Evolutionary conservation across 345 rosid species (phyloP), one percentile per base, ranked within the genome.

Genomic region (Anastatica hierochuntica): DNA sequence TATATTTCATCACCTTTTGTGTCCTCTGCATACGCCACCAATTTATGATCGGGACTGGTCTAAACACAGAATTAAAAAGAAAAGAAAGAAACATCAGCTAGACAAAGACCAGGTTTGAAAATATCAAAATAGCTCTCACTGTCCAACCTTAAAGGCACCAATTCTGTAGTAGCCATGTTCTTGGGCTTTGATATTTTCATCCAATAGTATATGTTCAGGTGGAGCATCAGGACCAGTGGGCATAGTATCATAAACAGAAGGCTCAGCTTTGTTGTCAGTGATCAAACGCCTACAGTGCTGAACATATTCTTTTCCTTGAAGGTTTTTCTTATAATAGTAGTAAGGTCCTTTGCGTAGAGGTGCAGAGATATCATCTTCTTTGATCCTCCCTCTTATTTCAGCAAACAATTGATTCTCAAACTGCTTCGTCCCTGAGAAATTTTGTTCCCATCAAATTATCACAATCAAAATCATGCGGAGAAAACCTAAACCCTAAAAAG

Each of bases 11-110:
- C 76, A 38, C 98, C 96, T 58, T 81, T 84, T 11, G 78, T 79
- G 64, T 90, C 98, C 70, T 87, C 94, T 2, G 94, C 90, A 71
- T 80, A 90, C 14, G 95, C 90, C 34, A 74, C 88, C 73, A 90
- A 36, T 69, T 84, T 84, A 69, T 78, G 80, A 53, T 77, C 73
- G 1, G 94, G 95, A 56, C 84, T 82, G 20, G 71, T 80, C 98
- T 90, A 72, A 38, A 36, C 15, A 60, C 60, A 67, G 2, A 46
- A 31, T 38, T 10, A 29, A 51, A 18, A 40, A 3, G 52, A 39
- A 1, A 11, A 33, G 34, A 45, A n/a, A n/a, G n/a, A n/a, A n/a
- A n/a, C 13, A 47, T 31, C 39, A 33, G 38, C 34, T 17, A 53
- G 10, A 10, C 0, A 14, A 39, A 40, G 0, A 30, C 12, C 4